A percentile compares a stretch with the other conserved stretches of the same genome.
phyloP scores from a whole-genome alignment of 2,329 filamentous ascomycete genomes.

The Dactylellina parvicollis region DNA sequence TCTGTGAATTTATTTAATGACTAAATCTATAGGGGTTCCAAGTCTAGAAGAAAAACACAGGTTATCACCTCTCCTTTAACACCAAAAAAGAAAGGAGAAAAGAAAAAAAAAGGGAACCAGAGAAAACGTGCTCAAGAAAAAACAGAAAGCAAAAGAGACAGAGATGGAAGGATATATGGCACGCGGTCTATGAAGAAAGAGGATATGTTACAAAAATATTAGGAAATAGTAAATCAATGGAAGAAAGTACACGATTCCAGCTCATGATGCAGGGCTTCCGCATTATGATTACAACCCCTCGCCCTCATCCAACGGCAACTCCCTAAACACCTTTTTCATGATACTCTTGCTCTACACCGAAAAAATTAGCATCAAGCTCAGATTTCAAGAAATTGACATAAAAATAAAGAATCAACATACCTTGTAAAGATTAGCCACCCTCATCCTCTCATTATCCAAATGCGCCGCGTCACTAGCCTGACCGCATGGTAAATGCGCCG shows the following conservation, averaged over 20 bases:
- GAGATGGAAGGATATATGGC: too few species aligned
- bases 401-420: slow-evolving; percentile 21
- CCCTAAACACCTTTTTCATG: slow-evolving; percentile 83
- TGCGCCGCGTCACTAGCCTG: slow-evolving; percentile 94
- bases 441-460: slow-evolving; percentile 91
- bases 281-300: neutral
- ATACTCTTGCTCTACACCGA: slow-evolving; percentile 79
- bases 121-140: too few species aligned
- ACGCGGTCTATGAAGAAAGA: too few species aligned
- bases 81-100: too few species aligned
- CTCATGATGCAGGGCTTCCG: too few species aligned
- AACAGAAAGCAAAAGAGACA: too few species aligned
- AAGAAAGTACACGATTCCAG: too few species aligned
- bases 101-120: too few species aligned
- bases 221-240: neutral
- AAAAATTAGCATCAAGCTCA: slow-evolving; percentile 29
- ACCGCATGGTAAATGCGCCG: slow-evolving; percentile 91
- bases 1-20: too few species aligned
- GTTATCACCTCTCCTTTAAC: too few species aligned
- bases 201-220: neutral
- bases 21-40: too few species aligned
- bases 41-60: too few species aligned
- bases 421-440: slow-evolving; percentile 86
- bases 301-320: slow-evolving; percentile 64
- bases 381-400: neutral